These are phyloP conservation scores for Cymbomonas tetramitiformis DNA, from an alignment of 139 green algal genomes.

Conservation along the genomic window DNA sequence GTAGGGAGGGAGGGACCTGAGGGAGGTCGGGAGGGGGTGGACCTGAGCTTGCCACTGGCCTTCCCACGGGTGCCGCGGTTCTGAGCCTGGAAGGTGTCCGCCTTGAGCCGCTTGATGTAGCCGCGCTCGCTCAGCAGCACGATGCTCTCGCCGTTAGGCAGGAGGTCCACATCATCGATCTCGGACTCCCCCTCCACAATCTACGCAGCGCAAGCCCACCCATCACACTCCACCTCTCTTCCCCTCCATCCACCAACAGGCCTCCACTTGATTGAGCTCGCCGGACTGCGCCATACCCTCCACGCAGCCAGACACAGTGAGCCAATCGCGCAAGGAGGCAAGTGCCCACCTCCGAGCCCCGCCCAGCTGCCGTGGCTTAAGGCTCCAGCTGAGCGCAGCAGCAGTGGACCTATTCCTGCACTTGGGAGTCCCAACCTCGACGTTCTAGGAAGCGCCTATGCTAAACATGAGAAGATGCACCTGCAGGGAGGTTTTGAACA, in stretches of 20 bases:
- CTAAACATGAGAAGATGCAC: too few species aligned
- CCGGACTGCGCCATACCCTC: not conserved
- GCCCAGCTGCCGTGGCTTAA: too few species aligned
- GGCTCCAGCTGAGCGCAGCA: too few species aligned
- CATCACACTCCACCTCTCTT: not conserved
- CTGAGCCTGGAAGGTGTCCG: conserved; percentile 5
- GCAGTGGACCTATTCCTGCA: too few species aligned
- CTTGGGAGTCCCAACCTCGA: too few species aligned
- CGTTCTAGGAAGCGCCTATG: too few species aligned
- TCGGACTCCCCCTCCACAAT: not conserved
- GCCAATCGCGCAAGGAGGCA: too few species aligned
- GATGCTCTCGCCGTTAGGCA: conserved; percentile 3
- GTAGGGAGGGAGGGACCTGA: too few species aligned
- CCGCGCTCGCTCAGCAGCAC: conserved; percentile 12
- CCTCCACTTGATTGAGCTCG: not conserved
- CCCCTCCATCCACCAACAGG: not conserved
- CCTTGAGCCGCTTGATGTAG: conserved; percentile 19
- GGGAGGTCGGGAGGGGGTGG: too few species aligned
- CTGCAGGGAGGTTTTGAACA: too few species aligned
- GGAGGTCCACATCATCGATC: not conserved
- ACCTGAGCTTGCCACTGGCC: conserved; percentile 5
- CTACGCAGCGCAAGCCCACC: not conserved
- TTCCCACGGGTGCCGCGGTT: conserved; percentile 6
- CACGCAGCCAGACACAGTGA: too few species aligned
- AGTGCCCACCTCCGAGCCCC: too few species aligned